These are phyloP conservation scores for Aspergillus sp. DNA, from an alignment of 2,329 filamentous ascomycete genomes.

Conservation along the genomic window DNA sequence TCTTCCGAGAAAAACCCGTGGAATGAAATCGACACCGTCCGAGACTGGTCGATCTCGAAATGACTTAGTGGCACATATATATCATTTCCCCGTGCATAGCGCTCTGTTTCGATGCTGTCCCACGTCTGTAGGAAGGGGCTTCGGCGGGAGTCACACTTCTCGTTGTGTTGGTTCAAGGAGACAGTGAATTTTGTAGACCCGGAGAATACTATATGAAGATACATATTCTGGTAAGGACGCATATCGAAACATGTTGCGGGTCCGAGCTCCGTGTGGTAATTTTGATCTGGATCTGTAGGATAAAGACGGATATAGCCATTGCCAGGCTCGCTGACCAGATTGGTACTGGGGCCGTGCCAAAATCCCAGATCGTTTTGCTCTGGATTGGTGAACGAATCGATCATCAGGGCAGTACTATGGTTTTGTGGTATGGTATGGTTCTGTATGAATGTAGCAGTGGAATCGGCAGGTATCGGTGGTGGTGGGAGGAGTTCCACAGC, in stretches of 20 bases:
- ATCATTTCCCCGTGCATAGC: slow-evolving; percentile 56
- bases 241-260: slow-evolving; percentile 57
- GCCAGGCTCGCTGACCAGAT: slow-evolving; percentile 54
- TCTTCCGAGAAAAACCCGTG: slow-evolving; percentile 62
- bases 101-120: slow-evolving; percentile 64
- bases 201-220: slow-evolving; percentile 64
- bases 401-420: slow-evolving; percentile 37
- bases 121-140: slow-evolving; percentile 66
- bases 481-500: slow-evolving; percentile 4
- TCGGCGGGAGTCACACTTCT: slow-evolving; percentile 54
- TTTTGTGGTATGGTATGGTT: neutral
- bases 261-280: slow-evolving; percentile 60
- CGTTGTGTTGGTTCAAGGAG: slow-evolving; percentile 67
- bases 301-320: slow-evolving; percentile 55
- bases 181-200: slow-evolving; percentile 65
- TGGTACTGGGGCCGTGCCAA: slow-evolving; percentile 67
- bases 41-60: slow-evolving; percentile 61
- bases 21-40: slow-evolving; percentile 60
- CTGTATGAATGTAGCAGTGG: neutral
- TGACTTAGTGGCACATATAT: slow-evolving; percentile 68
- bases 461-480: slow-evolving; percentile 2
- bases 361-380: slow-evolving; percentile 60
- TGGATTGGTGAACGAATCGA: slow-evolving; percentile 60
- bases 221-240: slow-evolving; percentile 54
- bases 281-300: slow-evolving; percentile 60